Conservation (phyloP, 2,329 filamentous ascomycete species). For the Cytospora schulzeri region DNA sequence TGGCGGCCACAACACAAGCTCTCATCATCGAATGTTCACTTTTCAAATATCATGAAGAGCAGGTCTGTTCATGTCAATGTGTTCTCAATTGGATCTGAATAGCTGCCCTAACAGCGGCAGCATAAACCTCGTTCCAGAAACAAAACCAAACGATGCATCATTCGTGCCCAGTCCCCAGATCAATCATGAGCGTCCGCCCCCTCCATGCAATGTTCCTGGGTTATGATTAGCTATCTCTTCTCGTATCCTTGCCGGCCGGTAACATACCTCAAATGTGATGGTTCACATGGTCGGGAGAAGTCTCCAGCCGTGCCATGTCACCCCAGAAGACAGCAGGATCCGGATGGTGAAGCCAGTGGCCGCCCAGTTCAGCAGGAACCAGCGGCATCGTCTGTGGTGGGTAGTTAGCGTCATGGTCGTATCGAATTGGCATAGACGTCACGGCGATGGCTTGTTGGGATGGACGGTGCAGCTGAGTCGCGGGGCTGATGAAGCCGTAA, state of each 20-base stretch:
- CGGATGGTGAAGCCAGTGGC: slow-evolving; percentile 24
- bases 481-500: slow-evolving; percentile 20
- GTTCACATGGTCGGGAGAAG: not conserved
- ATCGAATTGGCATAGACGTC: slow-evolving; percentile 2
- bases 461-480: slow-evolving; percentile 4
- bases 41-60: not conserved
- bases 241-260: not conserved
- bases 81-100: not conserved
- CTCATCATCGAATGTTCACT: not conserved
- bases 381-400: slow-evolving; percentile 16
- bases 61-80: not conserved
- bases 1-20: not conserved
- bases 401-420: slow-evolving; percentile 25
- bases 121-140: not conserved
- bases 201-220: not conserved
- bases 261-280: slow-evolving; percentile 10
- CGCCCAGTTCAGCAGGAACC: slow-evolving; percentile 7
- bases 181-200: not conserved
- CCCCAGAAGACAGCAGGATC: slow-evolving; percentile 20
- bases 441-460: slow-evolving; percentile 6
- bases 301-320: slow-evolving; percentile 5
- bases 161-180: not conserved
- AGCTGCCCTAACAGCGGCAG: not conserved
- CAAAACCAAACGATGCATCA: not conserved
- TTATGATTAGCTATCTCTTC: not conserved